Conservation (phyloP, 805 yeast genomes). For the Metschnikowia aberdeeniae region DNA sequence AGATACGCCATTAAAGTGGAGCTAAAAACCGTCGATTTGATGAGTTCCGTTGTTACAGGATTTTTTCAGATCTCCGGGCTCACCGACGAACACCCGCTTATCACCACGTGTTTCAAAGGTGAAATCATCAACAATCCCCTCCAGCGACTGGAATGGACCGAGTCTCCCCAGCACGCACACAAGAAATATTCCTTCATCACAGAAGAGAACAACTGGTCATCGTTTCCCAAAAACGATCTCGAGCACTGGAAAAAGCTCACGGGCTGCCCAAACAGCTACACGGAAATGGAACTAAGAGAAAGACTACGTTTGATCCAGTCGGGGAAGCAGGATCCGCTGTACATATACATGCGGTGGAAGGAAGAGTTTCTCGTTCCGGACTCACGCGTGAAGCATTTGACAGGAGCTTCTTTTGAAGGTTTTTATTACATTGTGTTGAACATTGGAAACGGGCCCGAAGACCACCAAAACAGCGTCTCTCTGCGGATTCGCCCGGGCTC, state of each 20-base stretch:
- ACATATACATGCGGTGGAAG: slow-evolving; percentile 90
- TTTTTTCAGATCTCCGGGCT: slow-evolving; percentile 63
- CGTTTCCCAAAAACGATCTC: slow-evolving; percentile 36
- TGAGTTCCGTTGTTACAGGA: slow-evolving; percentile 44
- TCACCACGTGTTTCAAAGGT: slow-evolving; percentile 70
- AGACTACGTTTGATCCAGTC: slow-evolving; percentile 28
- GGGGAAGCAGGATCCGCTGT: slow-evolving; percentile 28
- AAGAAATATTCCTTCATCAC: slow-evolving; percentile 52
- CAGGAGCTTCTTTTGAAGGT: slow-evolving; percentile 86
- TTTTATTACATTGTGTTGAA: slow-evolving; percentile 85
- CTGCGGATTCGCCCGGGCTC: slow-evolving; percentile 49
- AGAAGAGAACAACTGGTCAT: slow-evolving; percentile 55
- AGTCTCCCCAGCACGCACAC: slow-evolving; percentile 7
- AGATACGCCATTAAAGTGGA: slow-evolving; percentile 67
- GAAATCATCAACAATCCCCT: slow-evolving; percentile 58
- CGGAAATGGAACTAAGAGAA: slow-evolving; percentile 27
- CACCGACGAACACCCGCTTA: slow-evolving; percentile 56
- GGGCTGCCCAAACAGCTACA: slow-evolving; percentile 44
- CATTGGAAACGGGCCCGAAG: slow-evolving; percentile 37
- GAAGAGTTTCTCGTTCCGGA: slow-evolving; percentile 85
- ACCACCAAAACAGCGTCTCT: slow-evolving; percentile 1
- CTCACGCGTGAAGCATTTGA: slow-evolving; percentile 54
- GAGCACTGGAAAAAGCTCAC: slow-evolving; percentile 51
- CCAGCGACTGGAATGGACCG: slow-evolving; percentile 23
- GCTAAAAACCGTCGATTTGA: slow-evolving; percentile 63